Conservation (phyloP, 345 rosid species). For the Linum usitatissimum region DNA sequence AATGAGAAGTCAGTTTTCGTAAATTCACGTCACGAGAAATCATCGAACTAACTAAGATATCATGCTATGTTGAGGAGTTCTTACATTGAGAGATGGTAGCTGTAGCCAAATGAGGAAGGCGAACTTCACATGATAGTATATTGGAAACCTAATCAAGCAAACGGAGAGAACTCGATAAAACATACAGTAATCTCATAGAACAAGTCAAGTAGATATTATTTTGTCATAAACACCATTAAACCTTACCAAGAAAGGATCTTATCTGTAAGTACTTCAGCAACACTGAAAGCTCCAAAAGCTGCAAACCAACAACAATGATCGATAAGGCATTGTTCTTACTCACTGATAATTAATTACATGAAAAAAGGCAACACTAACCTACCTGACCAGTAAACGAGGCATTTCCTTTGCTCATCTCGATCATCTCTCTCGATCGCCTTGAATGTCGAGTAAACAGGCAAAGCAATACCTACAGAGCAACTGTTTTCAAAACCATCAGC, state of each 20-base stretch:
- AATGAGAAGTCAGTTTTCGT: no score
- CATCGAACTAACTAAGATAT: no score
- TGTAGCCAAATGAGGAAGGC: no score
- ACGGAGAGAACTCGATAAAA: background rate
- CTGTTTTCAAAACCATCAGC: conserved; percentile 25
- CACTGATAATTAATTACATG: no score
- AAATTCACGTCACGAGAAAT: no score
- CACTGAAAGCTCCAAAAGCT: conserved; percentile 42
- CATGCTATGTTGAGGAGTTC: background rate
- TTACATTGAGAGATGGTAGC: background rate
- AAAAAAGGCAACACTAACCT: conserved; percentile 27
- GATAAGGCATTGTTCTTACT: background rate
- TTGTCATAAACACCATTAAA: background rate
- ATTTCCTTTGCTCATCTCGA: conserved; percentile 44
- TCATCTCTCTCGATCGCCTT: conserved; percentile 71
- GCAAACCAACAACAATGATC: conserved; percentile 10
- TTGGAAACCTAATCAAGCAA: background rate
- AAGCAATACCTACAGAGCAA: conserved; percentile 59
- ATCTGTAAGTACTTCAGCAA: conserved; percentile 36
- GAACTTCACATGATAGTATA: no score
- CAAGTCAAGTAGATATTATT: no score
- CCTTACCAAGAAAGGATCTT: conserved; percentile 34
- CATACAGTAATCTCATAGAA: no score
- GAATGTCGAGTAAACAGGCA: conserved; percentile 84
- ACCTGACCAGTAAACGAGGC: conserved; percentile 97